Evolutionary conservation across 371 early-diverging fungal species (phyloP).

Genomic region (Circinella minor): DNA sequence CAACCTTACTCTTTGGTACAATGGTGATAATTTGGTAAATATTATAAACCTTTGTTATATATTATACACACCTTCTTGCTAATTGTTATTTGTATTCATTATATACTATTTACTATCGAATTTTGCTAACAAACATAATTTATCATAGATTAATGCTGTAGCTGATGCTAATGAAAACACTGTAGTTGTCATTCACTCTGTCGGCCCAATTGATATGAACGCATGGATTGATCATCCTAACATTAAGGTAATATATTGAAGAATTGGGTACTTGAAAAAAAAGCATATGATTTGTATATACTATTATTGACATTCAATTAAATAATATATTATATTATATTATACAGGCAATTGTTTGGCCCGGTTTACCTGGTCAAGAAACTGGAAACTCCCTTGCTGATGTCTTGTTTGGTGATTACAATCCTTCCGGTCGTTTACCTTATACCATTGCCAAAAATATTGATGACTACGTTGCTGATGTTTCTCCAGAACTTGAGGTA

Average conservation of each 20-base stretch:
- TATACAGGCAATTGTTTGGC: slow-evolving; percentile 40
- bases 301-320: too few relatives aligned
- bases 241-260: slow-evolving; percentile 19
- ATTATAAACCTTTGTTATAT: not conserved
- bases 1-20: slow-evolving; percentile 61
- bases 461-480: slow-evolving; percentile 43
- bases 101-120: not conserved
- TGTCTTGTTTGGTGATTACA: slow-evolving; percentile 65
- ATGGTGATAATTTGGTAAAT: slow-evolving; percentile 60
- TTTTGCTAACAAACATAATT: not conserved
- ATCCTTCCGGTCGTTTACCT: slow-evolving; percentile 67
- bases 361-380: slow-evolving; percentile 61
- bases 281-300: too few relatives aligned
- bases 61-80: too few relatives aligned
- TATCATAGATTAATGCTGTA: slow-evolving; percentile 41
- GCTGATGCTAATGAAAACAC: slow-evolving; percentile 48
- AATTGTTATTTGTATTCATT: too few relatives aligned
- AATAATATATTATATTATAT: too few relatives aligned
- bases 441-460: slow-evolving; percentile 54
- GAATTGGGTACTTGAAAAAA: too few relatives aligned
- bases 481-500: slow-evolving; percentile 42
- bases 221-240: slow-evolving; percentile 54
- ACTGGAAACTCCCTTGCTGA: slow-evolving; percentile 67
- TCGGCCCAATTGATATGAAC: slow-evolving; percentile 50
- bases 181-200: slow-evolving; percentile 56